phyloP scores from a whole-genome alignment of 345 rosid genomes.

The Tarenaya hassleriana region DNA sequence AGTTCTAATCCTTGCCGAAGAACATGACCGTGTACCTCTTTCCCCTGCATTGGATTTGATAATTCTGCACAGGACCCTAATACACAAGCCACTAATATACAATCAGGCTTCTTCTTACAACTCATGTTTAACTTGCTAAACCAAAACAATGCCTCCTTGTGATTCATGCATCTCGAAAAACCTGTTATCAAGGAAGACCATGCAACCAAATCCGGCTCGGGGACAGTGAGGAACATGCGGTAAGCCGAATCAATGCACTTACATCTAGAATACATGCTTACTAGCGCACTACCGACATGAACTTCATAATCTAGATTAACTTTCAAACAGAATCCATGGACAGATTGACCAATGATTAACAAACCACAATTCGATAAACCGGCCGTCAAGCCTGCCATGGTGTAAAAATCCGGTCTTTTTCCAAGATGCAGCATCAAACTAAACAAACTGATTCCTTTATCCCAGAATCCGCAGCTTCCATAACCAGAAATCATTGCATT shows the following conservation, averaged over 20 bases:
- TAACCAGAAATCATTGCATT: conserved; percentile 76
- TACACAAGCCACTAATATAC: conserved; percentile 47
- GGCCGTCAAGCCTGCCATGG: conserved; percentile 52
- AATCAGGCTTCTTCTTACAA: conserved; percentile 54
- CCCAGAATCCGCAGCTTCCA: conserved; percentile 44
- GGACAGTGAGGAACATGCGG: conserved; percentile 41
- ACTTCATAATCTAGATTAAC: conserved; percentile 42
- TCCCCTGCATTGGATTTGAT: conserved; percentile 45
- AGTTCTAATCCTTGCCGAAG: conserved; percentile 51
- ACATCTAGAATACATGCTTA: conserved; percentile 69
- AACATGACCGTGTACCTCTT: conserved; percentile 50
- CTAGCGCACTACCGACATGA: conserved; percentile 57
- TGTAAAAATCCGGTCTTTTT: conserved; percentile 56
- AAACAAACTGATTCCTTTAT: conserved; percentile 45
- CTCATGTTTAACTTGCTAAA: conserved; percentile 41
- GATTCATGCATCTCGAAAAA: conserved; percentile 50
- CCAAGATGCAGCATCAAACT: conserved; percentile 43
- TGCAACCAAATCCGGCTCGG: conserved; percentile 60
- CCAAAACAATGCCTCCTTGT: conserved; percentile 39
- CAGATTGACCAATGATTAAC: conserved; percentile 40
- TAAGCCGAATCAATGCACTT: conserved; percentile 47
- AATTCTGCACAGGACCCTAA: conserved; percentile 55
- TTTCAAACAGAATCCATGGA: conserved; percentile 74
- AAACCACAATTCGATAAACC: conserved; percentile 43
- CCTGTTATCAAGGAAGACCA: conserved; percentile 74